A percentile compares a stretch with the other conserved stretches of the same genome.
These are phyloP conservation scores for Dryas octopetala DNA, from an alignment of 306 rosid genomes.

Conservation along the genomic window DNA sequence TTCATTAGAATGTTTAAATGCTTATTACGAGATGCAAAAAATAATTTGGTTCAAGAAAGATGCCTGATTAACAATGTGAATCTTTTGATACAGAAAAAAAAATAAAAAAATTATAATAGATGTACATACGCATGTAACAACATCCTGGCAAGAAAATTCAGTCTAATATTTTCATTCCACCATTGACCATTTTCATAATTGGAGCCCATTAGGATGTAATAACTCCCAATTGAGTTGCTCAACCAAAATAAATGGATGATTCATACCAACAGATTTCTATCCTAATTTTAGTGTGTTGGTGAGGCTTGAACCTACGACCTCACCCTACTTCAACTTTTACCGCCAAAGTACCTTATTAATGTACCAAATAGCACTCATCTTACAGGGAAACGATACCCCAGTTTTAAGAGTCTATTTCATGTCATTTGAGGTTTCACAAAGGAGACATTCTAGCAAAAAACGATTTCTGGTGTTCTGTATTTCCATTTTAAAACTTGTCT, in stretches of 20 bases:
- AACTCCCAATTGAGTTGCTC: neutral
- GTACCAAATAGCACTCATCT: neutral
- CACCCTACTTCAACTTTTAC: neutral
- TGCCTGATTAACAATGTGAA: neutral
- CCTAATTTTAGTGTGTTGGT: neutral
- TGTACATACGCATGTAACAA: neutral
- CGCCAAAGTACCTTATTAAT: neutral
- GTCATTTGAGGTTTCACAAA: neutral
- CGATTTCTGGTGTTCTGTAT: neutral
- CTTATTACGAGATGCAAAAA: neutral
- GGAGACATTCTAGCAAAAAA: neutral
- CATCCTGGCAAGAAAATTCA: neutral
- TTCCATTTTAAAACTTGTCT: neutral
- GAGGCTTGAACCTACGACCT: neutral
- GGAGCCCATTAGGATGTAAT: neutral
- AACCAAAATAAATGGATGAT: neutral
- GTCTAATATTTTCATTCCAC: neutral
- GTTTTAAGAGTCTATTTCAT: neutral
- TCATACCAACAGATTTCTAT: neutral
- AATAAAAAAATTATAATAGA: neutral
- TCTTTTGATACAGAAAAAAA: neutral
- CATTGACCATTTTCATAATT: neutral
- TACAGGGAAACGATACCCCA: neutral
- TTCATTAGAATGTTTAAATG: neutral
- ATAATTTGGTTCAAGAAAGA: neutral